Percentiles rank a stretch among this genome's conserved stretches.
Evolutionary conservation across 108 stramenopile species (phyloP).

Genomic region (Fragilaria crotonensis): DNA sequence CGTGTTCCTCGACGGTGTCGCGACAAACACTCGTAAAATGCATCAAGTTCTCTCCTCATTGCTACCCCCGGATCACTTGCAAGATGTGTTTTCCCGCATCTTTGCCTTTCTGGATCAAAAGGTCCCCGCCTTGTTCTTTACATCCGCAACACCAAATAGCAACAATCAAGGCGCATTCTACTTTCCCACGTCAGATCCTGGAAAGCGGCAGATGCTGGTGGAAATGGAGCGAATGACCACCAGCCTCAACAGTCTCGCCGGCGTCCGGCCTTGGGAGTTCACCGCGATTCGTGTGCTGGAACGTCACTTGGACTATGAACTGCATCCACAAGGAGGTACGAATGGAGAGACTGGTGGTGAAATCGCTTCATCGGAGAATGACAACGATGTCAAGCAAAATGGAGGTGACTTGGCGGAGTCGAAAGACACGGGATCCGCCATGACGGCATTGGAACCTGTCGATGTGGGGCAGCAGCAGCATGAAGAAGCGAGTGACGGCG

Average conservation of each 20-base stretch:
- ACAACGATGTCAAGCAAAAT: background rate
- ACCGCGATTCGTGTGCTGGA: slow-evolving; percentile 61
- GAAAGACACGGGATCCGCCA: background rate
- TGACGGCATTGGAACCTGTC: no score
- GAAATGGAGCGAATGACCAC: slow-evolving; percentile 61
- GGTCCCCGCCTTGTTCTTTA: slow-evolving; percentile 45
- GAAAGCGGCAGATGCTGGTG: slow-evolving; percentile 56
- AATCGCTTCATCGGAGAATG: background rate
- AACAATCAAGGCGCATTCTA: slow-evolving; percentile 22
- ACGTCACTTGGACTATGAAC: slow-evolving; percentile 45
- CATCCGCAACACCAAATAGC: slow-evolving; percentile 3
- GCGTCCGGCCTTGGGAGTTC: slow-evolving; percentile 80
- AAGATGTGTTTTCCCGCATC: slow-evolving; percentile 90
- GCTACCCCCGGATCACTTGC: slow-evolving; percentile 86
- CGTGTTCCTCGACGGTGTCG: slow-evolving; percentile 84
- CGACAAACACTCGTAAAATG: slow-evolving; percentile 82
- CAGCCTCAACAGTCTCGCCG: slow-evolving; percentile 55
- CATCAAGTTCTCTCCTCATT: slow-evolving; percentile 86
- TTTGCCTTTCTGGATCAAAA: slow-evolving; percentile 85
- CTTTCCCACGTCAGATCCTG: slow-evolving; percentile 61
- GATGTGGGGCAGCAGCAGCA: no score
- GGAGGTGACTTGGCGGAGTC: background rate
- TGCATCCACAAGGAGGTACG: slow-evolving; percentile 1
- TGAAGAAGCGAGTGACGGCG: no score
- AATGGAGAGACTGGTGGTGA: no score